Evolutionary conservation across 176 grass and related monocot genomes (phyloP).

Genomic region (Lolium multiflorum): DNA sequence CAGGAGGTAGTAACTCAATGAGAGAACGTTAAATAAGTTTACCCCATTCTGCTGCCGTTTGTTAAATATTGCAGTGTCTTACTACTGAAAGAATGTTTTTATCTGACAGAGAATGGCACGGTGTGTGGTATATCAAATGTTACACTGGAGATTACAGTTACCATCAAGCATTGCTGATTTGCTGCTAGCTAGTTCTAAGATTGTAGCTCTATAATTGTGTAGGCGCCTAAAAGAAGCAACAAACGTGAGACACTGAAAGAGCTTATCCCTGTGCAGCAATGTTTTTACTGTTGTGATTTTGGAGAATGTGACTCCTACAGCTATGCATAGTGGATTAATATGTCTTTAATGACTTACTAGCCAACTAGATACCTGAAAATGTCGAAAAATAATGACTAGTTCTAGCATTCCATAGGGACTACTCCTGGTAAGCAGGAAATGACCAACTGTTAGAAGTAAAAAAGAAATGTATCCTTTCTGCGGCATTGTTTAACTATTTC

Average conservation of each 20-base stretch:
- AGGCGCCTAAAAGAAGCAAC: constrained; percentile 42
- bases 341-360: constrained; percentile 18
- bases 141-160: neutral
- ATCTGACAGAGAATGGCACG: constrained; percentile 22
- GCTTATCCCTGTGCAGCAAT: constrained; percentile 24
- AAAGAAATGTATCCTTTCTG: constrained; percentile 12
- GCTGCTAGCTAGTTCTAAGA: neutral
- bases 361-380: constrained; percentile 35
- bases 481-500: constrained; percentile 43
- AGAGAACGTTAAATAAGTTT: constrained; percentile 1
- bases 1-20: neutral
- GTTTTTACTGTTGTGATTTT: constrained; percentile 46
- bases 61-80: neutral
- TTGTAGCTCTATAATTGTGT: neutral
- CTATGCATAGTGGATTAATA: constrained; percentile 6
- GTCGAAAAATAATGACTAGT: constrained; percentile 19
- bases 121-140: neutral
- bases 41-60: neutral
- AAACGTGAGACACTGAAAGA: constrained; percentile 37
- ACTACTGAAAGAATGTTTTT: constrained; percentile 23
- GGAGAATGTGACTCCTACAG: constrained; percentile 43
- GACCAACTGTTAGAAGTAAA: constrained; percentile 8
- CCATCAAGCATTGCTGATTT: neutral
- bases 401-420: constrained; percentile 26
- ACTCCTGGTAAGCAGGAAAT: constrained; percentile 27